Evolutionary conservation across 208 protist species (phyloP).

Genomic region (Borovskyia barvae): DNA sequence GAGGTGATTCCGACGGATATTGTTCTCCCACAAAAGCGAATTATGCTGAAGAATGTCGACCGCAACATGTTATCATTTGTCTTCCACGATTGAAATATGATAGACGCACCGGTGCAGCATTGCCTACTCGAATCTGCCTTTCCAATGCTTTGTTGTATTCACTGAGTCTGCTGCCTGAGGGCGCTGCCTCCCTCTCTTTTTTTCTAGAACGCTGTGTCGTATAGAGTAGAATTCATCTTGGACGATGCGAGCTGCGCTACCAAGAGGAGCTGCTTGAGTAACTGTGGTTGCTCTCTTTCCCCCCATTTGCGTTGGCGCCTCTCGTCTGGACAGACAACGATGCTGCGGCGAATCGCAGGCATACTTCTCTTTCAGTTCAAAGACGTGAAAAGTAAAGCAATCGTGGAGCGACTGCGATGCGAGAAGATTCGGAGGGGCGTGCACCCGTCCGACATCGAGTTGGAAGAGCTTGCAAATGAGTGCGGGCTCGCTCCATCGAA

Average conservation of each 20-base stretch:
- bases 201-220: background rate
- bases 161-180: background rate
- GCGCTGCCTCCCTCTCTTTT: background rate
- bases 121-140: background rate
- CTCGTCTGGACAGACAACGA: background rate
- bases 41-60: background rate
- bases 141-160: background rate
- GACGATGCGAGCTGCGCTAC: background rate
- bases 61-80: too few species aligned
- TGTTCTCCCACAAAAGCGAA: background rate
- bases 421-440: constrained; percentile 31
- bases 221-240: background rate
- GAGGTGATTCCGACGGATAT: too few species aligned
- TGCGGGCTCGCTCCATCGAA: constrained; percentile 28
- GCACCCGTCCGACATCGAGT: constrained; percentile 30
- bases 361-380: constrained; percentile 15
- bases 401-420: constrained; percentile 17
- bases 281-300: background rate
- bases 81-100: background rate
- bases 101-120: background rate
- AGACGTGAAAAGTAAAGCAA: constrained; percentile 24
- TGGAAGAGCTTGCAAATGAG: constrained; percentile 38
- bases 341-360: constrained; percentile 19
- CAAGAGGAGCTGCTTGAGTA: background rate
- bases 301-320: background rate